Evolutionary conservation across 352 stramenopile species (phyloP).

Genomic region (Aphanomyces euteiches): DNA sequence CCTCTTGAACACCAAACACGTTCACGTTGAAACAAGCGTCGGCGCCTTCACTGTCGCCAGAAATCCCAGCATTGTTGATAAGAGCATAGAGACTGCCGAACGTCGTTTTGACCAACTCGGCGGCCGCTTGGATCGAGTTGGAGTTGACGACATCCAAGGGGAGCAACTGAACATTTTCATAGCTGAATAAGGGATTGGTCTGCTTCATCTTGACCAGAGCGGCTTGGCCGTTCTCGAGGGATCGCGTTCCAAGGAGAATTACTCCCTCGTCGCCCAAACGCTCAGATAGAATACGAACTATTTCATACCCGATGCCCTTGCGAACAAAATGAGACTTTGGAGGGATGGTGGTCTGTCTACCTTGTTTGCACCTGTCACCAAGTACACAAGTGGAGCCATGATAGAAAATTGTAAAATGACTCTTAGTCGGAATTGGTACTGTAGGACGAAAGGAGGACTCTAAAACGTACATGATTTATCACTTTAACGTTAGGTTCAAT

Average conservation of each 20-base stretch:
- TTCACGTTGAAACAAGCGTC: conserved; percentile 13
- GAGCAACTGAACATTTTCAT: conserved; percentile 11
- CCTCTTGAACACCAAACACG: conserved; percentile 20
- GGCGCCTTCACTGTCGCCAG: background rate
- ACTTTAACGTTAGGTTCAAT: no score
- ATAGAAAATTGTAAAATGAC: no score
- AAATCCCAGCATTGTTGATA: conserved; percentile 27
- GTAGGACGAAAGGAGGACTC: no score
- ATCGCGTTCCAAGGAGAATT: conserved; percentile 11
- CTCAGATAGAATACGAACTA: conserved; percentile 21
- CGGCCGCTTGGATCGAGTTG: conserved; percentile 19
- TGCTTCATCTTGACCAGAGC: background rate
- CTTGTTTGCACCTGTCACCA: background rate
- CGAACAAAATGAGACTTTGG: no score
- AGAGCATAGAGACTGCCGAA: conserved; percentile 11
- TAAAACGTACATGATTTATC: no score
- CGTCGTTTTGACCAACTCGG: background rate
- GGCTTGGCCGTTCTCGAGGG: background rate
- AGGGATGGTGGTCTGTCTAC: background rate
- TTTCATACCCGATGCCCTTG: conserved; percentile 24
- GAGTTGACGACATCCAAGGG: conserved; percentile 3
- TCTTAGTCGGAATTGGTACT: no score
- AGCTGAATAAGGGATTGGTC: background rate
- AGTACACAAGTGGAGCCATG: background rate
- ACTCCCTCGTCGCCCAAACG: background rate